Evolutionary conservation across 2,329 filamentous ascomycete genomes (phyloP).

Genomic region (Lecanicillium sp.): DNA sequence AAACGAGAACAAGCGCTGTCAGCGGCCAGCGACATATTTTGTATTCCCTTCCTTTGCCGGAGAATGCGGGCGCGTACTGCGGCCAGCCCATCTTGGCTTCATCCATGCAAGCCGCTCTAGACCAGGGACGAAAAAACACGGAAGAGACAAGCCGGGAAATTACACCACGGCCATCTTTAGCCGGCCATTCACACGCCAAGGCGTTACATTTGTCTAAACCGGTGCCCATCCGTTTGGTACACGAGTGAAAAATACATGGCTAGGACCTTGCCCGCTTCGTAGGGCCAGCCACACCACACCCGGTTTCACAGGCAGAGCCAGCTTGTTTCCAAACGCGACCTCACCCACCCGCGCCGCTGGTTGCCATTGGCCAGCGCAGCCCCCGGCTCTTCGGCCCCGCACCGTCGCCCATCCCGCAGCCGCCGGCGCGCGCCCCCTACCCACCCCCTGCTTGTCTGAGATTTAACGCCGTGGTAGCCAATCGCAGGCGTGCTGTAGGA

Average conservation of each 20-base stretch:
- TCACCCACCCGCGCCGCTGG: background rate
- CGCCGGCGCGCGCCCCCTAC: background rate
- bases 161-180: background rate
- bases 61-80: background rate
- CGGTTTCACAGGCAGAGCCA: no score
- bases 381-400: background rate
- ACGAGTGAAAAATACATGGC: no score
- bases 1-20: conserved; percentile 6
- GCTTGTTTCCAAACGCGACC: background rate
- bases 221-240: no score
- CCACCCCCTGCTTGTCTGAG: conserved; percentile 7
- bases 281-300: no score
- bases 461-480: conserved; percentile 15
- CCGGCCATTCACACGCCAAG: no score
- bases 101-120: no score
- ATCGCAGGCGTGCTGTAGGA: no score
- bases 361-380: background rate
- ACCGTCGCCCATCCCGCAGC: background rate
- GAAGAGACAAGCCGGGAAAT: background rate
- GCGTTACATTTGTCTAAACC: no score
- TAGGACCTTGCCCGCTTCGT: no score
- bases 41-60: background rate
- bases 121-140: background rate
- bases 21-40: background rate
- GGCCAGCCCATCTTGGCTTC: background rate